Conservation (phyloP, 2,329 filamentous ascomycete species). For the Sporothrix pseudoabietina region DNA sequence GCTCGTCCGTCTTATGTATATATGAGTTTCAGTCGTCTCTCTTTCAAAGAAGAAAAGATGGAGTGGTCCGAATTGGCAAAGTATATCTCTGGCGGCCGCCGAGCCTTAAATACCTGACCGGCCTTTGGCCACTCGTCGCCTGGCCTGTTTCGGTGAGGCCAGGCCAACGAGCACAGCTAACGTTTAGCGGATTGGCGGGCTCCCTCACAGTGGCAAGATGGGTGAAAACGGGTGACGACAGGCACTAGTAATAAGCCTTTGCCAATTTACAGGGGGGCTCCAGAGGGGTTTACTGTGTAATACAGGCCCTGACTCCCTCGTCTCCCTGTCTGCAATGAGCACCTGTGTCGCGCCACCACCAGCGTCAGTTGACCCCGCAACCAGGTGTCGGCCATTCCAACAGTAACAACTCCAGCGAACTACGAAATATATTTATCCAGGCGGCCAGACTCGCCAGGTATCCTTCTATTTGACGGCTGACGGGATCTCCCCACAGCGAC, state of each 20-base stretch:
- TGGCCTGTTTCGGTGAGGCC: not conserved
- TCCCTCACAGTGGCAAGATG: constrained; percentile 26
- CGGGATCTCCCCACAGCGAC: not conserved
- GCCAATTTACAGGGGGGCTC: not conserved
- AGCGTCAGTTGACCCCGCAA: constrained; percentile 32
- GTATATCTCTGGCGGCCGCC: not conserved
- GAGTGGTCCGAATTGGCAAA: not conserved
- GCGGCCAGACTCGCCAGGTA: no score
- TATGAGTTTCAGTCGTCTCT: not conserved
- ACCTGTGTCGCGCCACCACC: not conserved
- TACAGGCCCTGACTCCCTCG: not conserved
- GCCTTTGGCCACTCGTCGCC: constrained; percentile 20
- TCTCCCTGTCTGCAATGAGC: not conserved
- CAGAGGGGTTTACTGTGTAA: no score
- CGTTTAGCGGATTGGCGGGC: not conserved
- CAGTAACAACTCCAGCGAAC: not conserved
- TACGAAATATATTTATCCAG: no score
- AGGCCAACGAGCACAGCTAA: not conserved
- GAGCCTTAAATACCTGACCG: not conserved
- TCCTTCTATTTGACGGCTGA: not conserved
- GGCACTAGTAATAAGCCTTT: not conserved
- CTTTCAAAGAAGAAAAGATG: not conserved
- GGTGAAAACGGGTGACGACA: not conserved
- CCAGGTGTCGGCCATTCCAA: constrained; percentile 2
- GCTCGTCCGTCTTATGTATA: not conserved